phyloP scores from a whole-genome alignment of 768 basidiomycete genomes.

The Mycena belliarum region DNA sequence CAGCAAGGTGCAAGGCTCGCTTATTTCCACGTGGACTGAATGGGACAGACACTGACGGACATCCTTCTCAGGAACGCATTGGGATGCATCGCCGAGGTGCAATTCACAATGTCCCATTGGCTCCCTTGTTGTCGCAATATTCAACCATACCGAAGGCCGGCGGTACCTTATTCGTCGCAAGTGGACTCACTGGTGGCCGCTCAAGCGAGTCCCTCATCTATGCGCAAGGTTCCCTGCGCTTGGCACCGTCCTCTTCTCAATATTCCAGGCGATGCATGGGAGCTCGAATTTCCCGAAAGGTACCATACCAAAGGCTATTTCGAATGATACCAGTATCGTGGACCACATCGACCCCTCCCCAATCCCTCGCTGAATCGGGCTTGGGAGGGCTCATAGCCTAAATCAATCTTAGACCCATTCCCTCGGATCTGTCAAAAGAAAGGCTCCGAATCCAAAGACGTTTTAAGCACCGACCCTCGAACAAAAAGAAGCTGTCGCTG shows the following conservation, averaged over 20 bases:
- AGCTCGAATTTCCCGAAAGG: neutral
- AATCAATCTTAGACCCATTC: constrained; percentile 9
- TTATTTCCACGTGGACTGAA: constrained; percentile 18
- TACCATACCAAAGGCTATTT: neutral
- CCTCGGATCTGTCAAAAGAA: constrained; percentile 11
- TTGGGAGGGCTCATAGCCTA: constrained; percentile 4
- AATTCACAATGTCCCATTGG: constrained; percentile 15
- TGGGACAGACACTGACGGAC: neutral
- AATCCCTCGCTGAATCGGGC: neutral
- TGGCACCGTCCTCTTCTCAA: neutral
- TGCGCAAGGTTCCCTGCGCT: neutral
- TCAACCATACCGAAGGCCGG: constrained; percentile 1
- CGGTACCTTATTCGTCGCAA: constrained; percentile 4
- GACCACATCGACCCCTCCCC: neutral
- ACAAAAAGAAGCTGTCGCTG: constrained; percentile 2
- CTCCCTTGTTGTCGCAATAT: neutral
- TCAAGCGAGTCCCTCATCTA: neutral
- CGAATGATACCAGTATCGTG: constrained; percentile 7
- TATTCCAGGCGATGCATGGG: neutral
- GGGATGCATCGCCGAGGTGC: neutral
- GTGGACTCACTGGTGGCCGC: neutral
- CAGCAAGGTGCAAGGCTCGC: no score
- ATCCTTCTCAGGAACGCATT: constrained; percentile 7
- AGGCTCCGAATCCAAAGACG: neutral
- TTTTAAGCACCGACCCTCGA: constrained; percentile 16